Base-by-base conservation (phyloP, 1,139 yeast species). In the Geotrichum phurueaensis region DNA sequence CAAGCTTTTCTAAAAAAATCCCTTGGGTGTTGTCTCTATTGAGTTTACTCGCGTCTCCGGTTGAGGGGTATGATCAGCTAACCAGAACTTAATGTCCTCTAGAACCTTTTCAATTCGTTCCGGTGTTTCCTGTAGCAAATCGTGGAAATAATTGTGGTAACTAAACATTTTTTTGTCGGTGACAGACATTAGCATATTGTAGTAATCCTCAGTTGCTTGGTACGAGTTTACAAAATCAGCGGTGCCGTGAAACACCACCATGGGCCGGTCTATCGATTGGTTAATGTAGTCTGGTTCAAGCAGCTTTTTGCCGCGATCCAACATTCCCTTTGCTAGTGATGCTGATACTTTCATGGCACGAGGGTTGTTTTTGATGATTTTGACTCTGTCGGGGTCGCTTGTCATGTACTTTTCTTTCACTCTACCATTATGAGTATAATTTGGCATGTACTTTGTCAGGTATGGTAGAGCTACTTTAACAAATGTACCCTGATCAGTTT, bases 261-360 rank as follows among this genome's bases (percentile, higher is more conserved):
- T 67, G 48, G 85, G 70, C 69, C 79, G 66, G 67, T 75, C 70
- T 63, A 79, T 77, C 65, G 80, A 81, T 60, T 77, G 75, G 25
- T 76, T 64, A 39, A 79, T 81, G 65, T 77, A 76, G 2, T 75
- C 76, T 3, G 78, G 73, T 49, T 78, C 74, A 60, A 79, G 70
- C 64, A 87, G 76, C 39, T 75, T 74, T 66, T 78, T 78, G 9
- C 95, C 95, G 60, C 95, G 78, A 23, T 70, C 73, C 54, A 89
- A 70, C 79, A 89, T 86, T 66, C 86, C 96, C 70, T 83, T 73
- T 62, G 85, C 75, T 70, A 81, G 82, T 60, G 57, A 36, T n/a
- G 78, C 75, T 39, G 83, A 74, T 0, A 84, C 75, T 31, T 84
- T 82, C 29, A 76, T 64, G 56, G 81, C 65, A 80, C 76, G 66